Evolutionary conservation across 495 filamentous ascomycete genomes (phyloP), one percentile per base, ranked within the genome.

Genomic region (Lasiosphaeriaceae sp.): DNA sequence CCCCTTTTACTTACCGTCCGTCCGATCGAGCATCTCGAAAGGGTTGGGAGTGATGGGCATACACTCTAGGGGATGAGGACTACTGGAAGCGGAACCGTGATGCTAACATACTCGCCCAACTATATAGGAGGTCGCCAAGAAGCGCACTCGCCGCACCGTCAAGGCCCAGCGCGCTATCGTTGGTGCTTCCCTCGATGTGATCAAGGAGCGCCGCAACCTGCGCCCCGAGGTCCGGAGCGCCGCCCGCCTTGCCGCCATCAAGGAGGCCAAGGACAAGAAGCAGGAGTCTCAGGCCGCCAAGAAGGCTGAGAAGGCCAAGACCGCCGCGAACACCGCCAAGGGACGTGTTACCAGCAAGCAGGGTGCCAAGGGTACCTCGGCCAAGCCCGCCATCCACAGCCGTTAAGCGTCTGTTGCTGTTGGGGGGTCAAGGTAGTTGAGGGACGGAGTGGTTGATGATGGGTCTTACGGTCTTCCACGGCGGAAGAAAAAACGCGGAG

Each of bases 281-380:
- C 78, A 85, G 59, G 90, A 84, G 56, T 82, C 85, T 50, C 84
- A 88, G 77, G 87, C 83, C 75, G 86, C 86, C 76, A 99, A 99
- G 90, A 97, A 97, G 90, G 86, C 88, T 44, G 95, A 97, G 80
- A 99, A 99, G 90, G 94, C 94, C 63, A 99, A 97, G 90, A 81
- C 61, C 66, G 94, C 92, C 59, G 84, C 87, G 57, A 62, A 68
- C 45, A 82, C 84, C 49, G 81, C 86, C 70, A 86, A 88, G 79
- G 92, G 91, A 63, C 81, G 86, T 72, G 89, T 96, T 75, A 81
- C 85, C 74, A 89, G 90, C 82, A 99, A 99, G 88, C 91, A 96
- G 85, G 91, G 91, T 63, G 90, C 90, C 31, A 96, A 94, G 85
- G 94, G 95, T 65, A 85, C 92, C 67, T 84, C 85, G 63, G 75